phyloP scores from a whole-genome alignment of 768 basidiomycete species.

The Russula sp. region DNA sequence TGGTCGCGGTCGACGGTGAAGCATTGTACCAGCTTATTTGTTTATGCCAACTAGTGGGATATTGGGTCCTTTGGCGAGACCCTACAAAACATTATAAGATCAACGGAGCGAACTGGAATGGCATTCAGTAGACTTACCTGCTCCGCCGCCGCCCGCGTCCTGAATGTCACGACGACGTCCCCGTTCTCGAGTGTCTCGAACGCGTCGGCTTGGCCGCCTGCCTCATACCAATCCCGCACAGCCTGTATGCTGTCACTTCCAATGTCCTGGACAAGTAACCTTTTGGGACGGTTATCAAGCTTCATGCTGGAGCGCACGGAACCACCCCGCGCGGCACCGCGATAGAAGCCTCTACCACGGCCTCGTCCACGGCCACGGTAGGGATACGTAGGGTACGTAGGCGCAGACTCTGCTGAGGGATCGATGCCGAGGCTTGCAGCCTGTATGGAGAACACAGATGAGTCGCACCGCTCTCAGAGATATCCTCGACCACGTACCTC shows the following conservation, averaged over 20 bases:
- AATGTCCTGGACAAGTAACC: constrained; percentile 70
- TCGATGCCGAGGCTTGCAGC: constrained; percentile 70
- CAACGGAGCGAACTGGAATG: constrained; percentile 2
- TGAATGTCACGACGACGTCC: constrained; percentile 66
- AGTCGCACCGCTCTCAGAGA: background rate
- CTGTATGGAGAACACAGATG: constrained; percentile 37
- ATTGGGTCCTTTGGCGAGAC: constrained; percentile 64
- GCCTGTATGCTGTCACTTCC: constrained; percentile 53
- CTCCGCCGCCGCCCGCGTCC: constrained; percentile 69
- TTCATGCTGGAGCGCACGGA: constrained; percentile 74
- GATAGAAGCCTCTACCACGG: constrained; percentile 56
- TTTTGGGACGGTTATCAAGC: constrained; percentile 85
- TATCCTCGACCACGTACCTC: constrained; percentile 51
- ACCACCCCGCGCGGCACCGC: constrained; percentile 62
- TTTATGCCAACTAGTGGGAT: constrained; percentile 65
- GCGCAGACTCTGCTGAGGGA: constrained; percentile 40
- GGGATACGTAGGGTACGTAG: constrained; percentile 36
- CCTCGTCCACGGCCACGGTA: constrained; percentile 71
- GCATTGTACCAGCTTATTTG: constrained; percentile 65
- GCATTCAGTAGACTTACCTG: constrained; percentile 47
- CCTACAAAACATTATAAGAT: constrained; percentile 41
- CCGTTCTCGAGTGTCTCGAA: constrained; percentile 54
- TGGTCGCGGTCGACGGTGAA: constrained; percentile 22
- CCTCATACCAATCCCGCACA: constrained; percentile 83
- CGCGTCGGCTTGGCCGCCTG: constrained; percentile 67